Evolutionary conservation across 495 filamentous ascomycete species (phyloP).

Genomic region (Sabuloglossum arenarium): DNA sequence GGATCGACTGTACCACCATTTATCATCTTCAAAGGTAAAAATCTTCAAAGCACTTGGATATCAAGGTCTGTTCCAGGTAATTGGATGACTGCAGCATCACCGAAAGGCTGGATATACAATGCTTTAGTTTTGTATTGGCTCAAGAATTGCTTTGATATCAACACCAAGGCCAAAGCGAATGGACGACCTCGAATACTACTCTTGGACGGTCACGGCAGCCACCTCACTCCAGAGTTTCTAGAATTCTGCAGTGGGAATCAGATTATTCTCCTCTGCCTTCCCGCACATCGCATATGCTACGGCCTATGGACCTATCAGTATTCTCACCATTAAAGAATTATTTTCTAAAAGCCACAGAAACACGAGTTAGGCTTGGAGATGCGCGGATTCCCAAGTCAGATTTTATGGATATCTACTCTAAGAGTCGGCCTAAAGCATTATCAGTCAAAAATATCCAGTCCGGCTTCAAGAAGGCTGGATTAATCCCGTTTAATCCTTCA

Average conservation of each 20-base stretch:
- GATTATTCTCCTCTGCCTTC: constrained; percentile 9
- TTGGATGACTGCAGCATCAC: constrained; percentile 2
- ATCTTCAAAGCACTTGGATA: constrained; percentile 3
- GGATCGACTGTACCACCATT: constrained; percentile 6
- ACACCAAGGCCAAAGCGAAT: background rate
- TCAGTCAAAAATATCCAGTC: too few relatives aligned
- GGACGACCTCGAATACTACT: constrained; percentile 1
- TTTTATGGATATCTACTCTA: background rate
- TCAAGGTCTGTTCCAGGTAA: constrained; percentile 2
- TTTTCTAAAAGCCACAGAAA: background rate
- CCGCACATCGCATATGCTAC: constrained; percentile 7
- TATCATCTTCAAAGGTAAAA: constrained; percentile 9
- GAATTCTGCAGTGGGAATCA: constrained; percentile 2
- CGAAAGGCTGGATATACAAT: constrained; percentile 7
- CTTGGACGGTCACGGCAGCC: constrained; percentile 8
- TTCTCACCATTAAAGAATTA: constrained; percentile 8
- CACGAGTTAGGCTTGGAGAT: background rate
- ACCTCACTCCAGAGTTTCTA: constrained; percentile 6
- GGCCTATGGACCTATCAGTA: constrained; percentile 7
- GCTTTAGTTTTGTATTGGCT: constrained; percentile 5
- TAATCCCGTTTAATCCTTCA: too few relatives aligned
- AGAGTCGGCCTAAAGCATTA: background rate
- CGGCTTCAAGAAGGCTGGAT: too few relatives aligned
- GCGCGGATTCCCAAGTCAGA: background rate
- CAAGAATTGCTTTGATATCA: constrained; percentile 4